A percentile compares a stretch with the other conserved stretches of the same genome.
phyloP scores from a whole-genome alignment of 2,329 filamentous ascomycete genomes.

The Orbilia ellipsospora region DNA sequence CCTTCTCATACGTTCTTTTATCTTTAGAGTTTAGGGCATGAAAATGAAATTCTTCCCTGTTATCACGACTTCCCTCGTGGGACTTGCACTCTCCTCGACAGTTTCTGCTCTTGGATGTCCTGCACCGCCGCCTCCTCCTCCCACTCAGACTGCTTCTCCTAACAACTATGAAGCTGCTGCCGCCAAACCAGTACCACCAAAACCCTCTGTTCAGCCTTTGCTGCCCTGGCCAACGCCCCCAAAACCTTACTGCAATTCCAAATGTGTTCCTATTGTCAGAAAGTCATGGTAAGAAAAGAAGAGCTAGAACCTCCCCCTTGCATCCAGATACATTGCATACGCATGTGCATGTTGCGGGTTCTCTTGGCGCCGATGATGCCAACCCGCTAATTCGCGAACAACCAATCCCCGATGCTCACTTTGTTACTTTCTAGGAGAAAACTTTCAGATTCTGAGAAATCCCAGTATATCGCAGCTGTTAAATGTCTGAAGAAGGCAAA shows the following conservation, averaged over 20 bases:
- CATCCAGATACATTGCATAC: too few species aligned
- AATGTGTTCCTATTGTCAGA: conserved; percentile 23
- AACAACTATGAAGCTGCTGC: too few species aligned
- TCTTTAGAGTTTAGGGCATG: too few species aligned
- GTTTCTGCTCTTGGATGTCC: conserved; percentile 24
- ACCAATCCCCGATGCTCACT: not conserved
- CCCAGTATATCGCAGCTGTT: conserved; percentile 53
- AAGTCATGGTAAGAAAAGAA: conserved; percentile 25
- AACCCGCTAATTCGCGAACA: not conserved
- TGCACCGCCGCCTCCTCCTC: not conserved
- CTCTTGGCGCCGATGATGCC: not conserved
- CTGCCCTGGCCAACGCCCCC: conserved; percentile 24
- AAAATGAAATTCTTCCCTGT: too few species aligned
- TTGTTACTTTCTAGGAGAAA: conserved; percentile 44
- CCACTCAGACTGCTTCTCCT: too few species aligned
- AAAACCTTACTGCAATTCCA: conserved; percentile 16
- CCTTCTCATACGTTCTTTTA: too few species aligned
- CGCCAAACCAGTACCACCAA: not conserved
- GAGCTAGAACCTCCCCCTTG: too few species aligned
- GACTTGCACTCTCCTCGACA: conserved; percentile 11
- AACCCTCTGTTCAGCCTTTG: not conserved
- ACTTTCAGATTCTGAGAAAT: conserved; percentile 47
- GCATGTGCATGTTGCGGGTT: too few species aligned
- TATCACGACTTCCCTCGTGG: conserved; percentile 14
- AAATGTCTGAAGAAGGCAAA: conserved; percentile 37